Conservation (phyloP, 148 eudicot genomes). For the Vaccinium macrocarpon region DNA sequence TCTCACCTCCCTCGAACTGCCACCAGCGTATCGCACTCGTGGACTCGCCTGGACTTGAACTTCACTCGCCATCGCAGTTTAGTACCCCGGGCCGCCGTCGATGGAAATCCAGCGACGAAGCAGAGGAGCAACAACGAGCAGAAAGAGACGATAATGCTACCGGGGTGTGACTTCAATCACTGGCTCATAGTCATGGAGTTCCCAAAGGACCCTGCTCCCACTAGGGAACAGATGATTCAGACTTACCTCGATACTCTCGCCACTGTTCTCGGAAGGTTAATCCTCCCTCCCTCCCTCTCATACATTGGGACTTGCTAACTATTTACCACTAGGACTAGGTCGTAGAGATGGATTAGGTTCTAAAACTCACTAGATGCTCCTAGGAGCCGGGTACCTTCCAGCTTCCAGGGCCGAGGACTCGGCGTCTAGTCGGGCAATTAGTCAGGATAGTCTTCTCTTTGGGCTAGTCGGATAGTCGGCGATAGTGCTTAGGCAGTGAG, state of each 20-base stretch:
- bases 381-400: too few relatives aligned
- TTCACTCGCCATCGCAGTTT: background rate
- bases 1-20: conserved; percentile 6
- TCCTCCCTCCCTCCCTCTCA: conserved; percentile 13
- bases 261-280: conserved; percentile 72
- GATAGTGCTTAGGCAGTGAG: too few relatives aligned
- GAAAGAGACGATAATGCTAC: conserved; percentile 74
- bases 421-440: too few relatives aligned
- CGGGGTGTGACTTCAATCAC: conserved; percentile 91
- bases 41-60: conserved; percentile 14
- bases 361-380: too few relatives aligned
- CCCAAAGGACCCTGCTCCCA: conserved; percentile 87
- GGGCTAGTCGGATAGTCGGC: too few relatives aligned
- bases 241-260: conserved; percentile 82
- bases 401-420: too few relatives aligned
- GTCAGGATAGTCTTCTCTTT: too few relatives aligned
- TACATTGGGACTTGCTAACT: background rate
- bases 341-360: too few relatives aligned
- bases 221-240: conserved; percentile 91
- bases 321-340: too few relatives aligned
- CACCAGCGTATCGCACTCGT: conserved; percentile 7
- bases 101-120: conserved; percentile 40
- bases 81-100: conserved; percentile 25
- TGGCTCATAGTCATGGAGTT: conserved; percentile 98
- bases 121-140: conserved; percentile 43